phyloP scores from a whole-genome alignment of 306 rosid genomes.

The Casuarina equisetifolia region DNA sequence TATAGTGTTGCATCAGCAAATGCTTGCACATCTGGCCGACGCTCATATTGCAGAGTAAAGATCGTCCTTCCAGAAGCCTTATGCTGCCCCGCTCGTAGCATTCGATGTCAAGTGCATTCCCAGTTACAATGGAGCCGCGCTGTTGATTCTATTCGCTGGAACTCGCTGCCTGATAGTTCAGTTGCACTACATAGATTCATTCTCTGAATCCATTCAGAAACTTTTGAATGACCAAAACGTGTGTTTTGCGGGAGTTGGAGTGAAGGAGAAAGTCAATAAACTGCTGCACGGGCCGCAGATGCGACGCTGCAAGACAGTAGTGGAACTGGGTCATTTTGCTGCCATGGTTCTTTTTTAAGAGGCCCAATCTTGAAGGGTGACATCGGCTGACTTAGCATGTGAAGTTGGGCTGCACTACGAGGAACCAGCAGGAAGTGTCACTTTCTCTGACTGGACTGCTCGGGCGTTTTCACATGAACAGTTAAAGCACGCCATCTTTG shows the following conservation, averaged over 20 bases:
- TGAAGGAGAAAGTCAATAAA: not conserved
- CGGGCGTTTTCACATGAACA: not conserved
- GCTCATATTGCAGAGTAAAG: not conserved
- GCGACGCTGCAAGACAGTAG: not conserved
- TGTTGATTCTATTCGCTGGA: not conserved
- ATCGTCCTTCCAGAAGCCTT: not conserved
- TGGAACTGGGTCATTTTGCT: not conserved
- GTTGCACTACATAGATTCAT: not conserved
- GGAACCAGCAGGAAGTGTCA: not conserved
- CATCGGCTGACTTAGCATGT: not conserved
- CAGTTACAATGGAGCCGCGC: not conserved
- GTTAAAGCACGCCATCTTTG: not conserved
- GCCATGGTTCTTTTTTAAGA: constrained; percentile 5
- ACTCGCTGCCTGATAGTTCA: not conserved
- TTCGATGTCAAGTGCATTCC: constrained; percentile 5
- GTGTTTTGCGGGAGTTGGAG: not conserved
- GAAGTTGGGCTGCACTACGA: not conserved
- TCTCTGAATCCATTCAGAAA: not conserved
- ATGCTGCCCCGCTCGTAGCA: not conserved
- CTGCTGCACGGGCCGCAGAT: not conserved
- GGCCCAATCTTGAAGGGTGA: not conserved
- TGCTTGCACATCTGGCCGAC: not conserved
- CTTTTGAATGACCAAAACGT: not conserved
- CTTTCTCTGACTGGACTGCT: not conserved
- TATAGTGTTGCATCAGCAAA: no score